These are phyloP conservation scores for Danielia reshetovae DNA, from an alignment of 805 yeast genomes.

Conservation along the genomic window DNA sequence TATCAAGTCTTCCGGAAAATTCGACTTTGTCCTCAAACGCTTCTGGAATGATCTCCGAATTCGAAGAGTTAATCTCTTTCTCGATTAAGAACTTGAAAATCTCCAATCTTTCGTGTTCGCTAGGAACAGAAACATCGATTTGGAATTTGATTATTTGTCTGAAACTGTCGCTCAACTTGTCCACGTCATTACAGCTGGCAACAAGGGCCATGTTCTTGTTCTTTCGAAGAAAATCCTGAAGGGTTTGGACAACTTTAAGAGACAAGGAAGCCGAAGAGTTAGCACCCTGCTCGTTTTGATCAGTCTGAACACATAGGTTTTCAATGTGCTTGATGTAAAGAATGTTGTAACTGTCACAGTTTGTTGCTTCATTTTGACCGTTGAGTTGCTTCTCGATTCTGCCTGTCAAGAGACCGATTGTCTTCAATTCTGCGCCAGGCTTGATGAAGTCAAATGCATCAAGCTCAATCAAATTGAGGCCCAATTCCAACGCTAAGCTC, in stretches of 20 bases:
- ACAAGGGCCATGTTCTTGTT: slow-evolving; percentile 46
- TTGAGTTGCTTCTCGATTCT: slow-evolving; percentile 53
- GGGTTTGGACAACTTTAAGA: slow-evolving; percentile 52
- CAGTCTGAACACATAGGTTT: slow-evolving; percentile 60
- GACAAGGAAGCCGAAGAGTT: slow-evolving; percentile 40
- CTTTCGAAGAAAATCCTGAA: slow-evolving; percentile 49
- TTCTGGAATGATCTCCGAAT: slow-evolving; percentile 13
- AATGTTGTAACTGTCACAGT: slow-evolving; percentile 33
- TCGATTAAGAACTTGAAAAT: slow-evolving; percentile 53
- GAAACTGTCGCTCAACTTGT: slow-evolving; percentile 59
- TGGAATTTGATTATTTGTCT: slow-evolving; percentile 75
- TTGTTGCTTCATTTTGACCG: slow-evolving; percentile 35
- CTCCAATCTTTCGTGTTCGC: slow-evolving; percentile 64
- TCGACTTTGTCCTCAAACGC: slow-evolving; percentile 18
- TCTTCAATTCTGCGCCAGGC: slow-evolving; percentile 70
- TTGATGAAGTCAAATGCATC: slow-evolving; percentile 67
- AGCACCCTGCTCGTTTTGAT: slow-evolving; percentile 50
- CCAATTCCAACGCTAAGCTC: slow-evolving; percentile 53
- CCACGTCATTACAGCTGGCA: slow-evolving; percentile 69
- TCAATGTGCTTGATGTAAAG: slow-evolving; percentile 72
- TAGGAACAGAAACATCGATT: slow-evolving; percentile 70
- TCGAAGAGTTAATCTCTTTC: slow-evolving; percentile 14
- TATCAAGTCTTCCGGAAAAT: slow-evolving; percentile 14
- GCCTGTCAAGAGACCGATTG: slow-evolving; percentile 74
- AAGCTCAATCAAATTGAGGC: slow-evolving; percentile 61